Conservation (phyloP, 192 early-diverging fungal genomes). For the Oehlia diaphana region DNA sequence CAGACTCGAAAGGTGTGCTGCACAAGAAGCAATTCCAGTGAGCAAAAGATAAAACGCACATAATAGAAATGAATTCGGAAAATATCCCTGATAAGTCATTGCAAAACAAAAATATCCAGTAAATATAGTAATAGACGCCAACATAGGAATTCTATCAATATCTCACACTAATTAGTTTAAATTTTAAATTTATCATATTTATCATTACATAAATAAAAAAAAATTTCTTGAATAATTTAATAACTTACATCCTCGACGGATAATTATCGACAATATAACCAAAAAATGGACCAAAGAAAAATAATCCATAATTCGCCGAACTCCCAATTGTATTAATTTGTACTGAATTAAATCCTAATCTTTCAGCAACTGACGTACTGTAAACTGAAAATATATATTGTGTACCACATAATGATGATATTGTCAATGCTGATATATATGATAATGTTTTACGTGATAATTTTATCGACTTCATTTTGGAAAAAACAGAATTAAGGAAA, state of each 20-base stretch:
- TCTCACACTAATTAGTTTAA: not conserved
- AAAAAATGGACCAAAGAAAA: constrained; percentile 60
- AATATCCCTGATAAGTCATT: not conserved
- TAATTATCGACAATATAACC: constrained; percentile 50
- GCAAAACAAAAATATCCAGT: not conserved
- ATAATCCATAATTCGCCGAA: constrained; percentile 65
- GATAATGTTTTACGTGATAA: constrained; percentile 35
- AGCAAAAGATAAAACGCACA: not conserved
- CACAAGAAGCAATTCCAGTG: not conserved
- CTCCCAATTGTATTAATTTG: constrained; percentile 65
- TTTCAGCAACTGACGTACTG: constrained; percentile 48
- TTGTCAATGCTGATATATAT: constrained; percentile 44
- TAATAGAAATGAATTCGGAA: not conserved
- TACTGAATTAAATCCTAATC: constrained; percentile 57
- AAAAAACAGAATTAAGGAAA: not conserved
- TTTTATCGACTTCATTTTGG: not conserved
- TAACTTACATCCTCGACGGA: constrained; percentile 34
- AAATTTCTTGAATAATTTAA: not conserved
- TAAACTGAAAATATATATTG: constrained; percentile 69
- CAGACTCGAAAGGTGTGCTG: not conserved
- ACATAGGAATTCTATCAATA: not conserved
- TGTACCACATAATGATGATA: constrained; percentile 59
- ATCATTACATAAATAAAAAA: not conserved
- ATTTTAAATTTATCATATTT: too few species aligned
- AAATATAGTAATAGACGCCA: not conserved